Conservation (phyloP, 179 eudicot species). For the Carnegiea gigantea region DNA sequence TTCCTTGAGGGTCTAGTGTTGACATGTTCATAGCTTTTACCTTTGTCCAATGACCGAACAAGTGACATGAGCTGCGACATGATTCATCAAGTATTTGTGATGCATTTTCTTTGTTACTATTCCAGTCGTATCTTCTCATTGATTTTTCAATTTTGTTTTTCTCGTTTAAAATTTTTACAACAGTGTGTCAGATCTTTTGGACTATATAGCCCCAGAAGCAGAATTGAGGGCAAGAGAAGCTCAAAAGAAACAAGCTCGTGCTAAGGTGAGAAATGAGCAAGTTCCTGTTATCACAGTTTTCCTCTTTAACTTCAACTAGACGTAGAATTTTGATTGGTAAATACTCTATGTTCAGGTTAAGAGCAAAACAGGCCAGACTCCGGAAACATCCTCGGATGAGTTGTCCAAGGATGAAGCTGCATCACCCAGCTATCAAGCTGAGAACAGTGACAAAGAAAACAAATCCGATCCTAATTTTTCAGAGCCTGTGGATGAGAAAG, state of each 20-base stretch:
- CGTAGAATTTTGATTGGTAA: conserved; percentile 7
- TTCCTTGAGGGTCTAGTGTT: not conserved
- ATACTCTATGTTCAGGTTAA: conserved; percentile 47
- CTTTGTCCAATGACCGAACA: not conserved
- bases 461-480: conserved; percentile 40
- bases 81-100: not conserved
- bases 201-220: conserved; percentile 85
- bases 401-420: conserved; percentile 48
- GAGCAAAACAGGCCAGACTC: conserved; percentile 56
- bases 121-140: not conserved
- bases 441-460: conserved; percentile 70
- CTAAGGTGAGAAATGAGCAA: conserved; percentile 51
- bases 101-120: not conserved
- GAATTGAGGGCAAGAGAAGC: conserved; percentile 86
- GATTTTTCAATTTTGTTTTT: not conserved
- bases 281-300: not conserved
- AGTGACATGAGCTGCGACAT: not conserved
- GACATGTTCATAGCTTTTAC: not conserved
- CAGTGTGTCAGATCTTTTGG: conserved; percentile 95
- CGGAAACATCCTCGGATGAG: conserved; percentile 47
- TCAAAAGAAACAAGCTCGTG: conserved; percentile 92
- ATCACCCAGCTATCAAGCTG: conserved; percentile 37
- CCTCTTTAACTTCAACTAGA: not conserved
- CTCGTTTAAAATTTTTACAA: conserved; percentile 25
- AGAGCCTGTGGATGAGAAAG: conserved; percentile 47